Evolutionary conservation across 2,329 filamentous ascomycete species (phyloP).

Genomic region (Diplodia corticola): DNA sequence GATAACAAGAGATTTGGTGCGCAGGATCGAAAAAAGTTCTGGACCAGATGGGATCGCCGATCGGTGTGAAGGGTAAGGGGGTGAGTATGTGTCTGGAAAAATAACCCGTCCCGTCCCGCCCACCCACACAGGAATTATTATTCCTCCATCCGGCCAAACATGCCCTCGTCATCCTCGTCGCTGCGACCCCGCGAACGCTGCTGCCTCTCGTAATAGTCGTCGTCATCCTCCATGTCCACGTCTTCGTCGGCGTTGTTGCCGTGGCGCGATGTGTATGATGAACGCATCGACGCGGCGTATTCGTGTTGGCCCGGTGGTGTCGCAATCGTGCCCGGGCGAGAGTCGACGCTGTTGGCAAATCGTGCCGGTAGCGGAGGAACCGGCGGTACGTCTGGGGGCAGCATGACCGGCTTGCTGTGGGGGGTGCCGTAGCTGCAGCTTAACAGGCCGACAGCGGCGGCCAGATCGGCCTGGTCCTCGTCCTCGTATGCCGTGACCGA

Average conservation of each 20-base stretch:
- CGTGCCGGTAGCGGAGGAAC: constrained; percentile 83
- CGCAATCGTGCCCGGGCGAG: constrained; percentile 59
- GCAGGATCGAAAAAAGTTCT: neutral
- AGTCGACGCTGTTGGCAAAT: constrained; percentile 62
- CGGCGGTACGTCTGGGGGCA: constrained; percentile 75
- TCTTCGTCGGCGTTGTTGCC: constrained; percentile 33
- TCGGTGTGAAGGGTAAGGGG: neutral
- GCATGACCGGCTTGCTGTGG: constrained; percentile 61
- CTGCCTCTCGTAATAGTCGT: constrained; percentile 60
- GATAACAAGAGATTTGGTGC: neutral
- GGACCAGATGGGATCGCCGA: neutral
- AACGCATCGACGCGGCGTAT: constrained; percentile 23
- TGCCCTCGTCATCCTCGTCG: constrained; percentile 90
- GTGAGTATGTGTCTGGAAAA: neutral
- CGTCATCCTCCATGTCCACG: constrained; percentile 58
- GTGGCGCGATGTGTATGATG: constrained; percentile 26
- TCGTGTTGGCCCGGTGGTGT: constrained; percentile 45
- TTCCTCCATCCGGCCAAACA: constrained; percentile 96
- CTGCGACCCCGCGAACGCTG: constrained; percentile 57
- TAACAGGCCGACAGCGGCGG: constrained; percentile 84
- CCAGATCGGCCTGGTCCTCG: constrained; percentile 76
- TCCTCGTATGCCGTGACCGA: constrained; percentile 65
- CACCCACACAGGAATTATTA: constrained; percentile 22
- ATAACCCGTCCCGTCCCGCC: neutral
- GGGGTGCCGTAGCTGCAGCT: constrained; percentile 90